Evolutionary conservation across 1,284 basidiomycete species (phyloP).

Genomic region (Ceraceosorus guamensis): DNA sequence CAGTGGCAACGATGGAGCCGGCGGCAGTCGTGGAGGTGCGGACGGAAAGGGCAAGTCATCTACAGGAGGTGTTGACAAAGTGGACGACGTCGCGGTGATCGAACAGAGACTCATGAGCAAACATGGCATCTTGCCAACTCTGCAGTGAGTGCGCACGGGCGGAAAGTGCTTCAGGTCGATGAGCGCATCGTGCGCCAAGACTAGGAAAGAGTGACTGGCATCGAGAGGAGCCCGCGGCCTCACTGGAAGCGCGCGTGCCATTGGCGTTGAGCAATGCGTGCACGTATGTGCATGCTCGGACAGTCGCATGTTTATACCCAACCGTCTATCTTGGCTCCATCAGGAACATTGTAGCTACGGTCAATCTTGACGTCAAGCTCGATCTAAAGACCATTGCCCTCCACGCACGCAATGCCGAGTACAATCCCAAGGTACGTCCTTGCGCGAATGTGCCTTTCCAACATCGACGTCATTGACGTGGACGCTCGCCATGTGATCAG

Average conservation of each 20-base stretch:
- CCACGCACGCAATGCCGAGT: conserved; percentile 97
- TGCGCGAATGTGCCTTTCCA: neutral
- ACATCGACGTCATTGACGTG: conserved; percentile 41
- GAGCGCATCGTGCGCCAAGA: neutral
- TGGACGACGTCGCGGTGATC: neutral
- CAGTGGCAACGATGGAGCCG: no score
- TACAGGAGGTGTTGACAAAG: no score
- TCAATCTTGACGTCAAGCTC: conserved; percentile 92
- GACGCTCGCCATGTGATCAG: conserved; percentile 58
- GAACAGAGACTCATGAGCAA: conserved; percentile 41
- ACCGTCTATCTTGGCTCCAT: neutral
- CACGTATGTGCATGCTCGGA: neutral
- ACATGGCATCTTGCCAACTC: conserved; percentile 49
- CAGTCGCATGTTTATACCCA: conserved; percentile 4
- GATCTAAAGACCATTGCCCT: conserved; percentile 98
- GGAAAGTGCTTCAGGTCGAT: neutral
- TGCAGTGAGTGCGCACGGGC: conserved; percentile 46
- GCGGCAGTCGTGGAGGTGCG: no score
- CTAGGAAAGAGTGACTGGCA: neutral
- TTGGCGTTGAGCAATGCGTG: neutral
- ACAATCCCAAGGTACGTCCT: conserved; percentile 93
- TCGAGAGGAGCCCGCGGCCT: conserved; percentile 2
- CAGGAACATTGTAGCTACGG: conserved; percentile 95
- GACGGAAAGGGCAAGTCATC: no score
- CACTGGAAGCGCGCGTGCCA: conserved; percentile 4